phyloP scores from a whole-genome alignment of 148 eudicot genomes.

The Rhododendron williamsianum region DNA sequence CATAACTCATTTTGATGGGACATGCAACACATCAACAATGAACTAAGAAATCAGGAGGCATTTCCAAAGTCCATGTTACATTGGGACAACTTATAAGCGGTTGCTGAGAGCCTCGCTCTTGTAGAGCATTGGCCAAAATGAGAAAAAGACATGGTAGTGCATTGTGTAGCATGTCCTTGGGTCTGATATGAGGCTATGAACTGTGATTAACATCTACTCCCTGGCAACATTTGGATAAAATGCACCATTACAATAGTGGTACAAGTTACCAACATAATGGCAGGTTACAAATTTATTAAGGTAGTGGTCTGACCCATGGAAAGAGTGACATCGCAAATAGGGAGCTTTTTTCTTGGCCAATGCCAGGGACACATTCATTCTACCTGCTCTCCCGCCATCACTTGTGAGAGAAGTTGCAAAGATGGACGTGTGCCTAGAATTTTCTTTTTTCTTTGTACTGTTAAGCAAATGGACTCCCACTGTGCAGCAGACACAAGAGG shows the following conservation, averaged over 20 bases:
- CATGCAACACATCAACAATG: neutral
- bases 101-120: neutral
- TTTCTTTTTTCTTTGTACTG: neutral
- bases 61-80: neutral
- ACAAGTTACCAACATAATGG: neutral
- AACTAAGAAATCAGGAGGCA: neutral
- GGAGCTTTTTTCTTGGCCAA: no score
- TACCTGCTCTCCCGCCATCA: neutral
- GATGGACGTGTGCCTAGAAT: neutral
- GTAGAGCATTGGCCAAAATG: neutral
- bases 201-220: neutral
- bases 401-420: neutral
- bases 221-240: neutral
- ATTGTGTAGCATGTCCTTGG: neutral
- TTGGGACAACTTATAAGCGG: neutral
- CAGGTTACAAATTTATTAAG: neutral
- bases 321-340: no score
- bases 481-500: neutral
- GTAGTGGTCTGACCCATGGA: no score
- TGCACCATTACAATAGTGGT: neutral
- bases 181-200: neutral
- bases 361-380: no score
- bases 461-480: neutral
- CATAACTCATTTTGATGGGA: neutral
- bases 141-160: neutral